Conservation (phyloP, 371 early-diverging fungal species). For the Mortierella sp. region DNA sequence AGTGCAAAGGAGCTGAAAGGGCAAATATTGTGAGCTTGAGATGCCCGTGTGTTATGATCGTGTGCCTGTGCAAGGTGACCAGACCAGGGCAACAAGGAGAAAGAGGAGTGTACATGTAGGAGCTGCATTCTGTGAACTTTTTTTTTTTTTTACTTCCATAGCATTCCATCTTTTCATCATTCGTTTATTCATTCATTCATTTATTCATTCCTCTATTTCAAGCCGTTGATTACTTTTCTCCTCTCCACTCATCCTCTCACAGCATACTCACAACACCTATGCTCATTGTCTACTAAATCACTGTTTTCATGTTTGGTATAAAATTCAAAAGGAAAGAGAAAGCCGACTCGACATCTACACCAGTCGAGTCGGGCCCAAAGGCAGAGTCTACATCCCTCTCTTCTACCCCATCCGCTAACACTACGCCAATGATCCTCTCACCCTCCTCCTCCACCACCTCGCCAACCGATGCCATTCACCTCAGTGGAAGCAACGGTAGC, state of each 20-base stretch:
- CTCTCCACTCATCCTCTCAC: not conserved
- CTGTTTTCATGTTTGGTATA: conserved; percentile 1
- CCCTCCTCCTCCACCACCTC: not conserved
- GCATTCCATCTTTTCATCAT: not conserved
- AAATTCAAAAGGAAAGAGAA: conserved; percentile 5
- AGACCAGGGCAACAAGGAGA: not conserved
- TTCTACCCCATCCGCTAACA: not conserved
- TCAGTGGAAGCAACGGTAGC: conserved; percentile 8
- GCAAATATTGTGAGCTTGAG: too few species aligned
- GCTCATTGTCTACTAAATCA: not conserved
- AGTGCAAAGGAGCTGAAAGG: too few species aligned
- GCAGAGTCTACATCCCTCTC: not conserved
- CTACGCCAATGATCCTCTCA: not conserved
- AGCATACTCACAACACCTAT: not conserved
- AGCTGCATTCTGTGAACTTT: not conserved
- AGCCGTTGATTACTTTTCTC: not conserved
- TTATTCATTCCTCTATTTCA: not conserved
- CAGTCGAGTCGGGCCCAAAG: not conserved
- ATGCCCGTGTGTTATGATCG: too few species aligned
- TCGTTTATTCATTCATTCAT: not conserved
- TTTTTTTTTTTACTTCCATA: not conserved
- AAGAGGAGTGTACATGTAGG: too few species aligned
- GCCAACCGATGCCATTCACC: conserved; percentile 16
- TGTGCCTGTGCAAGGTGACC: not conserved
- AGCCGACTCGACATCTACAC: not conserved